phyloP scores from a whole-genome alignment of 192 early-diverging fungal species.

The Coemansia sp. region DNA sequence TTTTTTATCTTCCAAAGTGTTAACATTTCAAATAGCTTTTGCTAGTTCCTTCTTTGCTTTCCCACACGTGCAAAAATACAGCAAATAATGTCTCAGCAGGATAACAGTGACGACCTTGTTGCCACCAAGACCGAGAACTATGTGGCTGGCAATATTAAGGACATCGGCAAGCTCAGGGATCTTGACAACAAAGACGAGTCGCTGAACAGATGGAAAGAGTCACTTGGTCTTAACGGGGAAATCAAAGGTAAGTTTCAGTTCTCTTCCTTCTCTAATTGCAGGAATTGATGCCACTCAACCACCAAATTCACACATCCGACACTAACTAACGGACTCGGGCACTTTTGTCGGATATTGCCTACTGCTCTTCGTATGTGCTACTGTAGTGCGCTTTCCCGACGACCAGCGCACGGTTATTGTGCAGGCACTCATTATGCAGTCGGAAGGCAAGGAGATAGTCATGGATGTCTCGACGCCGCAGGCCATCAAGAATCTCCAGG shows the following conservation, averaged over 20 bases:
- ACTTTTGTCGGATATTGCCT: background rate
- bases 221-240: slow-evolving; percentile 70
- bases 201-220: slow-evolving; percentile 96
- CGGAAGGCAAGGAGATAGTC: slow-evolving; percentile 20
- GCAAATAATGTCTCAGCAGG: slow-evolving; percentile 39
- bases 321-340: background rate
- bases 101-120: slow-evolving; percentile 59
- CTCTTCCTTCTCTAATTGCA: background rate
- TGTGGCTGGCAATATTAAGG: slow-evolving; percentile 92
- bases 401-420: slow-evolving; percentile 64
- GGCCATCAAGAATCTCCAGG: slow-evolving; percentile 69
- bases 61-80: background rate
- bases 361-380: background rate
- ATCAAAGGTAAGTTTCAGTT: slow-evolving; percentile 52
- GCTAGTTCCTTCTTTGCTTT: background rate
- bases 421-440: slow-evolving; percentile 42
- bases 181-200: slow-evolving; percentile 92
- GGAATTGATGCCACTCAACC: background rate
- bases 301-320: slow-evolving; percentile 4
- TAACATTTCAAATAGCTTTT: slow-evolving; percentile 4
- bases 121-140: slow-evolving; percentile 82
- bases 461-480: slow-evolving; percentile 58
- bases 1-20: background rate
- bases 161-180: slow-evolving; percentile 75
- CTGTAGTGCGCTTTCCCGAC: slow-evolving; percentile 50